Evolutionary conservation across 2,329 filamentous ascomycete species (phyloP), one percentile per base, ranked within the genome.

Genomic region (Lachnellula cervina): DNA sequence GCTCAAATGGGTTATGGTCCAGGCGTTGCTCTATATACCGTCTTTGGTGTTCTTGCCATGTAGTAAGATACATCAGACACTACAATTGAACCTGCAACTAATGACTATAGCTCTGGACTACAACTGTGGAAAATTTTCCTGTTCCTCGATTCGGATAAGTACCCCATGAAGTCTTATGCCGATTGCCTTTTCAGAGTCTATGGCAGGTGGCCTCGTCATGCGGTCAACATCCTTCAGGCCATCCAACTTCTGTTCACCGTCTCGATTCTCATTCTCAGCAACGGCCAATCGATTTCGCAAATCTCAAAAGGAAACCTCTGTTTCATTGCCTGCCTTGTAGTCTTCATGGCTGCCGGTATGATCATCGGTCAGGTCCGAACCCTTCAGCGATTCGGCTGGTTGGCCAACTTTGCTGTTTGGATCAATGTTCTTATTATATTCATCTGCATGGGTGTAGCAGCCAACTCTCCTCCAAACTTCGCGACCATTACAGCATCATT

Each of bases 341-440:
- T 83, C 16, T 80, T 78, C 61, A 74, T 75, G 49, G 62, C 76
- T 11, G 72, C 71, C 6, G 80, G 81, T 16, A 79, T 82, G 55
- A 28, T 81, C 9, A 59, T 82, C 3, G 78, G 78, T 3, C 80
- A 83, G 61, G 77, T 84, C 46, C 74, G 81, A 6, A 82, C 79
- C 0, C 70, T 84, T 35, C 75, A 80, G 62, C 69, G 72, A 9
- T 79, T 80, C 51, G 77, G 78, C 4, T 82, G 77, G 76, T 66
- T 84, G 0, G 79, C 80, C 14, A 83, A 81, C 58, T 62, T 77
- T 16, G 75, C 79, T 1, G 76, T 84, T 9, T 84, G 78, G 76
- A 62, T 83, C 50, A 83, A 82, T 58, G 59, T 83, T 21, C 62
- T 79, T 37, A 73, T 79, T 59, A 78, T 83, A 49, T 74, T 83